These are phyloP conservation scores for Cotoneaster glaucophyllus DNA, from an alignment of 306 rosid genomes.

Conservation along the genomic window DNA sequence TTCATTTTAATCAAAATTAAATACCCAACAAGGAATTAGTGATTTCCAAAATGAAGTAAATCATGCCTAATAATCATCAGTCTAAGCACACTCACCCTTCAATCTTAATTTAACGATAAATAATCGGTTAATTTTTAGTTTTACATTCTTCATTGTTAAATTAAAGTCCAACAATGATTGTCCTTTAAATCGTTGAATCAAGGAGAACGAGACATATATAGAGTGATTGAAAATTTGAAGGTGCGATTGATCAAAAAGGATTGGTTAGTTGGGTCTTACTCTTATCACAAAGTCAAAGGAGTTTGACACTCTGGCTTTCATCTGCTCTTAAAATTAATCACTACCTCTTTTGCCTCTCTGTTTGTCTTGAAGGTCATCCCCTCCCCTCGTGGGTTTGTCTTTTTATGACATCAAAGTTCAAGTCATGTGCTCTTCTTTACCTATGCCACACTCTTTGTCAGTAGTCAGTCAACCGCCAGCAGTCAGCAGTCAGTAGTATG, in stretches of 20 bases:
- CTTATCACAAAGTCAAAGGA: constrained; percentile 25
- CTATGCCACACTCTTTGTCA: not conserved
- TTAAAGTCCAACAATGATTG: too few species aligned
- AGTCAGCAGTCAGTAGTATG: not conserved
- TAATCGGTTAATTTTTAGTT: too few species aligned
- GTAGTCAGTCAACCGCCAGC: too few species aligned
- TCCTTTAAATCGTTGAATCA: too few species aligned
- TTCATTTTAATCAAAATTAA: too few species aligned
- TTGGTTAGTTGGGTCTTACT: not conserved
- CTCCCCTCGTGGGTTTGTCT: constrained; percentile 46
- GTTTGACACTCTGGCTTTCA: not conserved
- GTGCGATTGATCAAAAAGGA: not conserved
- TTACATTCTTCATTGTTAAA: too few species aligned
- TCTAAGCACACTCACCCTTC: too few species aligned
- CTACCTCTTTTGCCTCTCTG: constrained; percentile 2
- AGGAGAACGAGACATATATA: too few species aligned
- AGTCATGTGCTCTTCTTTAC: not conserved
- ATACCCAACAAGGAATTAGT: too few species aligned
- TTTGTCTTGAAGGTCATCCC: constrained; percentile 22
- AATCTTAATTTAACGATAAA: too few species aligned
- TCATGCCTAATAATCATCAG: too few species aligned
- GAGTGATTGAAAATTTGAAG: not conserved
- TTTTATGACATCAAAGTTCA: constrained; percentile 21
- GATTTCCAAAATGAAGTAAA: too few species aligned
- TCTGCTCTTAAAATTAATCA: not conserved